These are phyloP conservation scores for Fusarium nodosum DNA, from an alignment of 2,329 filamentous ascomycete genomes.

Conservation along the genomic window DNA sequence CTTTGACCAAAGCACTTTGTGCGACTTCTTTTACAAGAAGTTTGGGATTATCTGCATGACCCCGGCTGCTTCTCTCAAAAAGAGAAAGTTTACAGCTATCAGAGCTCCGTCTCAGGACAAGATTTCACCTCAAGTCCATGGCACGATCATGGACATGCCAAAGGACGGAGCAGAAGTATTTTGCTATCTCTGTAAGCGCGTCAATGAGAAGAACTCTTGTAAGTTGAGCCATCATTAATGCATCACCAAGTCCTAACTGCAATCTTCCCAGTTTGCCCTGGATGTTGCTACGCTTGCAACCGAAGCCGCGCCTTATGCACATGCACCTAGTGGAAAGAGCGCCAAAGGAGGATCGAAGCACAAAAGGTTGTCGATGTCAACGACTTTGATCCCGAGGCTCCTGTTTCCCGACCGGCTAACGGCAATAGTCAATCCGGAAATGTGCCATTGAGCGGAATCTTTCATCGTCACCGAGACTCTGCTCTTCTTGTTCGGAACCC, in stretches of 20 bases:
- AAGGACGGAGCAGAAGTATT: no score
- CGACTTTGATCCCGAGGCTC: neutral
- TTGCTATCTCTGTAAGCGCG: neutral
- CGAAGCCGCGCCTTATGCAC: neutral
- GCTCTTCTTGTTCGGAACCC: neutral
- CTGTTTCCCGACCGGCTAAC: neutral
- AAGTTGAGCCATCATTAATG: neutral
- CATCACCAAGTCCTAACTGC: neutral
- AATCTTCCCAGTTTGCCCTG: conserved; percentile 8
- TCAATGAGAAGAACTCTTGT: conserved; percentile 1
- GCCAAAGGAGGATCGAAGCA: neutral
- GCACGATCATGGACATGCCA: neutral
- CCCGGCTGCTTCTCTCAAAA: neutral
- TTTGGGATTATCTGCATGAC: neutral
- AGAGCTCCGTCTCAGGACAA: neutral
- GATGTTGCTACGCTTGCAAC: conserved; percentile 21
- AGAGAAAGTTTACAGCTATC: neutral
- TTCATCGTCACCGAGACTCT: neutral
- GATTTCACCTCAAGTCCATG: neutral
- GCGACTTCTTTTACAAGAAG: conserved; percentile 10
- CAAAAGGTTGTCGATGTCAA: neutral
- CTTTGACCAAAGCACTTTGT: neutral
- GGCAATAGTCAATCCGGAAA: neutral
- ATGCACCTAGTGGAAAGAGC: conserved; percentile 14
- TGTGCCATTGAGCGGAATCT: neutral